phyloP scores from a whole-genome alignment of 2,329 filamentous ascomycete species.

The Fusarium sp. region DNA sequence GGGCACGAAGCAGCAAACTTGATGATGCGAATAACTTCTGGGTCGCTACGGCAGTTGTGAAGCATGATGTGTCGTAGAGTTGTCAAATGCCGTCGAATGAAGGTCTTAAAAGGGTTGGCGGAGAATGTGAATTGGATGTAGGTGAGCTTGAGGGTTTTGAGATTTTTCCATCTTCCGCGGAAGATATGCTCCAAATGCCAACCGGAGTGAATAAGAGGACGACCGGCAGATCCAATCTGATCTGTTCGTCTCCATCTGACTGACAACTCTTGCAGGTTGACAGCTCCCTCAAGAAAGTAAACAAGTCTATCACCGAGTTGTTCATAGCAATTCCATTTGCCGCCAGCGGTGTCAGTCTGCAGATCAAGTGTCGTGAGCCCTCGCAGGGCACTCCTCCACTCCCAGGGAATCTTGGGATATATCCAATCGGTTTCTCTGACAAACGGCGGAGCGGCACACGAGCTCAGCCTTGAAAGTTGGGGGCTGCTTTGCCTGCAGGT shows the following conservation, averaged over 20 bases:
- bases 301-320: neutral
- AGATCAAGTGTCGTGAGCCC: neutral
- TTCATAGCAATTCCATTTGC: neutral
- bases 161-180: neutral
- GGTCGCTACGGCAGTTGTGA: neutral
- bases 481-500: neutral
- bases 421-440: neutral
- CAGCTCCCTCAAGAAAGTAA: neutral
- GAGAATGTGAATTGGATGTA: neutral
- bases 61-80: conserved; percentile 7
- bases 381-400: neutral
- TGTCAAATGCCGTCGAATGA: neutral
- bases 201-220: neutral
- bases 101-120: neutral
- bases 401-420: neutral
- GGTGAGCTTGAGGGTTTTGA: neutral
- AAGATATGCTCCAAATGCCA: neutral
- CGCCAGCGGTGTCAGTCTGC: neutral
- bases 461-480: neutral
- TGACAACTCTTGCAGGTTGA: neutral
- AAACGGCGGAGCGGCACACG: neutral
- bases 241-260: neutral
- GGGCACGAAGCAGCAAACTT: neutral
- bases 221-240: neutral
- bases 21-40: neutral